Conservation (phyloP, 192 early-diverging fungal genomes). For the Coemansia sp. region DNA sequence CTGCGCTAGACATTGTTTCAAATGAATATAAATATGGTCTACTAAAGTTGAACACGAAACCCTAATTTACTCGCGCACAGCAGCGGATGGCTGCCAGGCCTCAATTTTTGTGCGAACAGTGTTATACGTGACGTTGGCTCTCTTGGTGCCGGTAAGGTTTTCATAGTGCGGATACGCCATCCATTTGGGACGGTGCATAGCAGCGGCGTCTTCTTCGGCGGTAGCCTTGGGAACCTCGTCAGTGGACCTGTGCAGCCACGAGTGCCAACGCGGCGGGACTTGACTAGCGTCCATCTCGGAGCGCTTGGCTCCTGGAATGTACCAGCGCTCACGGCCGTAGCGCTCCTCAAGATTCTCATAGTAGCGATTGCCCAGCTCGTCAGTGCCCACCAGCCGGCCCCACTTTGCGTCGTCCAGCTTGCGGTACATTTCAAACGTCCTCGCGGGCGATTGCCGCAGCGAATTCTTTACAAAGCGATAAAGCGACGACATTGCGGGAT, state of each 20-base stretch:
- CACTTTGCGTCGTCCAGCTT: slow-evolving; percentile 61
- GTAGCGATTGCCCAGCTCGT: slow-evolving; percentile 77
- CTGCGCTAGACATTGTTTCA: slow-evolving; percentile 7
- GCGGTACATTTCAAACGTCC: slow-evolving; percentile 51
- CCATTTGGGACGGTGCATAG: slow-evolving; percentile 49
- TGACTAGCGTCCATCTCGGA: slow-evolving; percentile 62
- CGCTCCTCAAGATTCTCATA: slow-evolving; percentile 70
- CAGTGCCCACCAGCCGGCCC: slow-evolving; percentile 69
- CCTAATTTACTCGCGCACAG: slow-evolving; percentile 15
- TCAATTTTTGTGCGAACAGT: slow-evolving; percentile 50
- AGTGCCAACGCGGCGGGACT: slow-evolving; percentile 72
- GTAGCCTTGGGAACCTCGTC: slow-evolving; percentile 42
- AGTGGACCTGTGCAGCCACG: slow-evolving; percentile 53
- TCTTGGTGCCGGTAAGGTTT: slow-evolving; percentile 50
- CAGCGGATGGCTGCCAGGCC: slow-evolving; percentile 40
- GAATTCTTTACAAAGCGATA: slow-evolving; percentile 44
- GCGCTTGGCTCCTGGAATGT: slow-evolving; percentile 56
- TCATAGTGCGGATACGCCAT: slow-evolving; percentile 48
- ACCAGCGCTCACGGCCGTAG: slow-evolving; percentile 80
- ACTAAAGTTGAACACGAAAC: neutral
- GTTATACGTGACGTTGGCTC: slow-evolving; percentile 53
- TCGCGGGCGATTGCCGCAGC: slow-evolving; percentile 41
- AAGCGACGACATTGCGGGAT: slow-evolving; percentile 36
- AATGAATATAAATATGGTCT: neutral
- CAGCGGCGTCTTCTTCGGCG: slow-evolving; percentile 26